Evolutionary conservation across 2,329 filamentous ascomycete genomes (phyloP), one percentile per base, ranked within the genome.

Genomic region (Didymella pomorum): DNA sequence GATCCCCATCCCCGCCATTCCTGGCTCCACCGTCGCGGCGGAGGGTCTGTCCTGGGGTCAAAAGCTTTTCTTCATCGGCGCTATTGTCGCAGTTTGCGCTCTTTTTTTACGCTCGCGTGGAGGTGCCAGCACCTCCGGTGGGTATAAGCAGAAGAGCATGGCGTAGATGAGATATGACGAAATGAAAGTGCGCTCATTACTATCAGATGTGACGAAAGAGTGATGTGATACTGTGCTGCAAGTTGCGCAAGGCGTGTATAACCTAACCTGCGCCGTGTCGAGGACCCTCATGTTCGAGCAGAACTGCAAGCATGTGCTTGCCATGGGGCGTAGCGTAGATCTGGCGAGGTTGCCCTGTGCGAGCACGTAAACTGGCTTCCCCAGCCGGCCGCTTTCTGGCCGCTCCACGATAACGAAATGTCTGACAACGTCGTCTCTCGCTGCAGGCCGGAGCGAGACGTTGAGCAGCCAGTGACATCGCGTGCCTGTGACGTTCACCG

Each of bases 31-130:
- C 25, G 43, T 58, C 25, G 58, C 60, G 46, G 65, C 64, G 25
- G 68, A 76, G 52, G 80, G 80, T 29, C 68, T 83, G 52, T 79
- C 78, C 52, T 62, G 76, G 58, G 65, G 73, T 33, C 74, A 78
- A 62, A 84, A 83, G 76, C 54, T 82, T 33, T 76, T 80, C 59
- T 71, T 81, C 60, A 61, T 81, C 47, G 78, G 71, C 26, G 73
- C 77, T 43, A 76, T 84, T 56, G 68, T 82, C 56, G 76, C 72
- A 35, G 69, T 78, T 45, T 81, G 80, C 54, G 69, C 71, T 47
- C 61, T 78, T 46, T 80, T 79, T 62, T 53, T 81, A 56, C 76
- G 71, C 61, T 76, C 73, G 44, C 71, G 76, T 43, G 61, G 61
- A 47, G 70, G 69, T 31, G 61, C 55, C 42, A 59, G 54, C 29